Conservation (phyloP, 768 basidiomycete species). For the Mycena sanguinolenta region DNA sequence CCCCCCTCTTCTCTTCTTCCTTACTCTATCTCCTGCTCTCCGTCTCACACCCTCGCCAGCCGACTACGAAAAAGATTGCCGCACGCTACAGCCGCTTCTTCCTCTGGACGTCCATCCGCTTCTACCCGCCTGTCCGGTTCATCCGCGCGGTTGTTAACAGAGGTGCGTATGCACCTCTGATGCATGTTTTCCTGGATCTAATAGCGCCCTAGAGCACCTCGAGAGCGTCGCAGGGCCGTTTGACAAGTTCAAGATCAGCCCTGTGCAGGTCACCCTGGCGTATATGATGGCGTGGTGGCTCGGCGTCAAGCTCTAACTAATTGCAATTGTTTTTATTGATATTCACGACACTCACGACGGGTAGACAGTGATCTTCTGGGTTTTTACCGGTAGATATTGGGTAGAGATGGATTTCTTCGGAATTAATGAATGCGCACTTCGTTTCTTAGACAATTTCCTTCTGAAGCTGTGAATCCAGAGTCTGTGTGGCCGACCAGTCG, state of each 20-base stretch:
- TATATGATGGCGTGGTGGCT: slow-evolving; percentile 35
- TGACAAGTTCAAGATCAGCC: slow-evolving; percentile 23
- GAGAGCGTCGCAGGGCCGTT: slow-evolving; percentile 37
- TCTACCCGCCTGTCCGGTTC: slow-evolving; percentile 64
- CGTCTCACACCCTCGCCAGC: slow-evolving; percentile 51
- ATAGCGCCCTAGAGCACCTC: too few species aligned
- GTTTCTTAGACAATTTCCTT: too few species aligned
- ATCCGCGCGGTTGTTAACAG: slow-evolving; percentile 12
- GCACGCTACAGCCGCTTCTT: slow-evolving; percentile 76
- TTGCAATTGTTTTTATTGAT: too few species aligned
- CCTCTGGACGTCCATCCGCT: slow-evolving; percentile 77
- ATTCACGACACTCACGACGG: too few species aligned
- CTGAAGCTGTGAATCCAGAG: too few species aligned
- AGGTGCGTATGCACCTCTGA: too few species aligned
- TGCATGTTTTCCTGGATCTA: too few species aligned
- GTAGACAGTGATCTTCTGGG: too few species aligned
- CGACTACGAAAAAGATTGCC: slow-evolving; percentile 76
- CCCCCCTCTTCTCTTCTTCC: neutral
- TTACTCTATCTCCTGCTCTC: neutral
- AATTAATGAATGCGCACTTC: too few species aligned
- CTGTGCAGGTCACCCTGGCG: slow-evolving; percentile 28
- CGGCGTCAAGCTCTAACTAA: slow-evolving; percentile 19
- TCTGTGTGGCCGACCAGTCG: too few species aligned
- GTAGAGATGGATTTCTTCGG: too few species aligned
- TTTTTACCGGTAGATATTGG: too few species aligned